These are phyloP conservation scores for Dactylellina sp. DNA, from an alignment of 2,329 filamentous ascomycete genomes.

Conservation along the genomic window DNA sequence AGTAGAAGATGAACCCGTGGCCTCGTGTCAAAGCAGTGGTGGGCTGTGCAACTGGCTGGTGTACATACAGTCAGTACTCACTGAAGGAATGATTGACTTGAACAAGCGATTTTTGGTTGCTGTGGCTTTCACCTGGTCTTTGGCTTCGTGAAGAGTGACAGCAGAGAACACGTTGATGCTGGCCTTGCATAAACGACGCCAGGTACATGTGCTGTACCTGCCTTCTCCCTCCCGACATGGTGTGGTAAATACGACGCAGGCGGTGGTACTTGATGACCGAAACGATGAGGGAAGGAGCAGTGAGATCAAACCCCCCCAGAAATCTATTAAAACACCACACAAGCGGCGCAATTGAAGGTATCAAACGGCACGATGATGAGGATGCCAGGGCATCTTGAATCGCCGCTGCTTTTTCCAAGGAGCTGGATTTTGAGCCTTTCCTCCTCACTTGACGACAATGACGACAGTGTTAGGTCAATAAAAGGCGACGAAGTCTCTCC, in stretches of 20 bases:
- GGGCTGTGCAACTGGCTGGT: constrained; percentile 34
- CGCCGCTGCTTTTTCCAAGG: constrained; percentile 17
- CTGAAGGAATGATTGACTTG: constrained; percentile 9
- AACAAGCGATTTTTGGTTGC: constrained; percentile 24
- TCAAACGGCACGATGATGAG: constrained; percentile 9
- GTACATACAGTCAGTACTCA: constrained; percentile 14
- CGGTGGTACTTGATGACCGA: constrained; percentile 1
- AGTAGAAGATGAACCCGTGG: constrained; percentile 31
- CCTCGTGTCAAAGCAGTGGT: constrained; percentile 23
- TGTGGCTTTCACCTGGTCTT: too few relatives aligned
- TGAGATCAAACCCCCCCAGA: constrained; percentile 3
- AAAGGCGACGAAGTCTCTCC: constrained; percentile 8
- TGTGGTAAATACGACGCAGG: constrained; percentile 37
- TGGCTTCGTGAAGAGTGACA: constrained; percentile 34
- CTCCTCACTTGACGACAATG: constrained; percentile 41
- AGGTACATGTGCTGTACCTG: constrained; percentile 54
- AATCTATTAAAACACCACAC: constrained; percentile 15
- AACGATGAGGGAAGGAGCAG: constrained; percentile 22
- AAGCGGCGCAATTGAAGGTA: constrained; percentile 33
- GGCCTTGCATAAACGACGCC: constrained; percentile 56
- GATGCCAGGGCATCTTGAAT: constrained; percentile 8
- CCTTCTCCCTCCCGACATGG: constrained; percentile 33
- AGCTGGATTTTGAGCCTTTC: constrained; percentile 10
- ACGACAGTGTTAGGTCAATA: constrained; percentile 31
- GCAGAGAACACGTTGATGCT: constrained; percentile 42